Evolutionary conservation across 148 eudicot genomes (phyloP).

Genomic region (Chenopodium album): DNA sequence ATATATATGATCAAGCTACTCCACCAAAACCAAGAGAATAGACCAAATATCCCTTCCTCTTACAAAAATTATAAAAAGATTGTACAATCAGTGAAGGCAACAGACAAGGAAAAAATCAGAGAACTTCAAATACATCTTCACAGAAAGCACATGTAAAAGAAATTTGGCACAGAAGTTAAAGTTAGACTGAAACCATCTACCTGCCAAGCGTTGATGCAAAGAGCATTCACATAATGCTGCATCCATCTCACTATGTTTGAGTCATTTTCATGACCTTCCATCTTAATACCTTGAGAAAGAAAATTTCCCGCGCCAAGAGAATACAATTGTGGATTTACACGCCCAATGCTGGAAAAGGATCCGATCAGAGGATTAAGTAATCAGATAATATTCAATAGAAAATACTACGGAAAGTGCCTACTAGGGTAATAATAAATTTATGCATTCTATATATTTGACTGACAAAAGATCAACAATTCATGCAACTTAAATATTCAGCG

Average conservation of each 20-base stretch:
- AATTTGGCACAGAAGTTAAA: not conserved
- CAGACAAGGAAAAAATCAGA: not conserved
- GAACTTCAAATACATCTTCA: not conserved
- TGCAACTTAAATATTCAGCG: not conserved
- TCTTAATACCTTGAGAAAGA: slow-evolving; percentile 31
- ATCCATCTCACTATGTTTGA: slow-evolving; percentile 55
- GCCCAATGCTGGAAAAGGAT: slow-evolving; percentile 74
- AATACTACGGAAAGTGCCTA: not conserved
- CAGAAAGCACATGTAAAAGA: not conserved
- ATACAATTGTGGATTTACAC: slow-evolving; percentile 77
- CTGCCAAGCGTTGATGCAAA: slow-evolving; percentile 98
- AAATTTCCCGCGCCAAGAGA: slow-evolving; percentile 69
- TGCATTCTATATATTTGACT: not conserved
- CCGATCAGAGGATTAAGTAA: slow-evolving; percentile 20
- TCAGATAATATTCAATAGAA: not conserved
- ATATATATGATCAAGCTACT: not conserved
- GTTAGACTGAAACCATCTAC: slow-evolving; percentile 35
- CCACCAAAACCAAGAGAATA: not conserved
- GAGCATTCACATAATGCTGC: slow-evolving; percentile 68
- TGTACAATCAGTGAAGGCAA: not conserved
- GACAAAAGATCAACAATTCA: not conserved
- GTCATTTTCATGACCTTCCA: slow-evolving; percentile 29
- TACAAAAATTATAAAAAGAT: not conserved
- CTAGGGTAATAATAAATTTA: not conserved
- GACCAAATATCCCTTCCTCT: not conserved